Evolutionary conservation across 768 basidiomycete genomes (phyloP), one percentile per base, ranked within the genome.

Genomic region (Terana coerulea): DNA sequence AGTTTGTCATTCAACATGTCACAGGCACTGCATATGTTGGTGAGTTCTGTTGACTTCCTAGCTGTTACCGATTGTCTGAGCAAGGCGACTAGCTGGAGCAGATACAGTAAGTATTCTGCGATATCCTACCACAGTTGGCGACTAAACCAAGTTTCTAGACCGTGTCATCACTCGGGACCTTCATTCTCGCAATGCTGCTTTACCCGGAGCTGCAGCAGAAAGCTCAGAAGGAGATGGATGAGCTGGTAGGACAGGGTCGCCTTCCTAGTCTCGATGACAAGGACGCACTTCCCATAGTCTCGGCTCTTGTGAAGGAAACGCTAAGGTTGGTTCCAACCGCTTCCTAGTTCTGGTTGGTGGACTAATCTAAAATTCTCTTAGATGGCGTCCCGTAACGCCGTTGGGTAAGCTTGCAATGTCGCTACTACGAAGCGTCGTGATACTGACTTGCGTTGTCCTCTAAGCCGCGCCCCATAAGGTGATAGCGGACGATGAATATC

Each of bases 401-500:
- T 12, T 43, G 3, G 42, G 42, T 43, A 24, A 9, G 42, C 29
- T 6, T 17, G n/a, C 3, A 9, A 12, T 3, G 3, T 3, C 3
- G 9, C 26, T 5, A 8, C n/a, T n/a, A 33, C 9, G 31, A 33
- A n/a, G n/a, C n/a, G 5, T 22, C 21, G 39, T 19, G 21, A 19
- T 37, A 6, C 39, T 6, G 8, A 22, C 15, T 37, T 4, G 21
- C 17, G 5, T 10, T 22, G 7, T 5, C 5, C 25, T 7, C 5
- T 3, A 4, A 22, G 53, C 15, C 2, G 17, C 46, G 2, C 48
- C 53, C 15, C 53, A 55, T 28, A 12, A 21, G 3, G 10, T 21
- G 11, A 31, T 47, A 5, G 22, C 21, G 22, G 52, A 48, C 28
- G 66, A 65, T 36, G 50, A 52, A 21, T 69, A 64, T 42, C 47